Base-by-base conservation (phyloP, 371 early-diverging fungal genomes). In the Mucor plumbeus region DNA sequence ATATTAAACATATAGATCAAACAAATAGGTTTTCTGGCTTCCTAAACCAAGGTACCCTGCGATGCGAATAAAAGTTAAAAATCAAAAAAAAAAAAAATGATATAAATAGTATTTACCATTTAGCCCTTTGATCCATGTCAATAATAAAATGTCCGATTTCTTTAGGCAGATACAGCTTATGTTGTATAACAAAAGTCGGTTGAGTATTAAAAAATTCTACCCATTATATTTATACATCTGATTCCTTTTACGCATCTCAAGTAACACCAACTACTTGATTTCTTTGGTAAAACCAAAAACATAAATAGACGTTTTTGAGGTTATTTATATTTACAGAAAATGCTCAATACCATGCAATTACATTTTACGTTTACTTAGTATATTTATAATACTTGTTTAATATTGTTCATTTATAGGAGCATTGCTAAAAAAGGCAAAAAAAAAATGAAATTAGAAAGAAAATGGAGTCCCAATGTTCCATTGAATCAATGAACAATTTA, bases 391-490 rank as follows among this genome's bases (percentile, higher is more conserved):
- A 47, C 10, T 4, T 47, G 7, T 17, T 10, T 47, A 19, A 9
- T n/a, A 9, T 1, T 19, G 7, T 47, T 26, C 26, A 26, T 26
- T 26, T 26, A 47, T 19, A 47, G 19, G 47, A 7, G 17, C 47
- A 47, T 47, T 47, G 19, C 47, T 47, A 19, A 19, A 47, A 47
- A 47, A 47, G 47, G 47, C 17, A 47, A 47, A 47, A 47, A 47
- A n/a, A 9, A 47, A 47, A 47, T 47, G n/a, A 47, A 47, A 47
- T 8, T 10, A 47, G 9, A 47, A 19, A 10, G 47, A 19, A 9
- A 19, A 47, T 47, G 47, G 47, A 47, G 47, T 47, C 47, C 17
- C 21, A 47, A 47, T 47, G 47, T 47, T 47, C 47, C 47, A 47
- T 47, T 17, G 47, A 47, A 19, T 47, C 47, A 47, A 47, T 47